These are phyloP conservation scores for Leishmania martiniquensis DNA, from an alignment of 208 protist species.

Conservation along the genomic window DNA sequence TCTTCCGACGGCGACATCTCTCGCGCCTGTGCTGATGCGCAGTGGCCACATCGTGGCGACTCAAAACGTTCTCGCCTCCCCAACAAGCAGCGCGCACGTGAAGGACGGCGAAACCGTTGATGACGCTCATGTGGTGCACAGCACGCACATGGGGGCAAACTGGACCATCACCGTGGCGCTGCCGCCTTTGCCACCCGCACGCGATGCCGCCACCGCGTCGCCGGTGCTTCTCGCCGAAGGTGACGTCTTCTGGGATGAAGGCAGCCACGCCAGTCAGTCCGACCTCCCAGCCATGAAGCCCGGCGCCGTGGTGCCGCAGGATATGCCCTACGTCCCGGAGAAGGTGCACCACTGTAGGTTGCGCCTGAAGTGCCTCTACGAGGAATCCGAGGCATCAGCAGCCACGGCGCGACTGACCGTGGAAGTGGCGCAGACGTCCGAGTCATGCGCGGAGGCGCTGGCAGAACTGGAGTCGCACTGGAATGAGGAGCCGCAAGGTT, in stretches of 20 bases:
- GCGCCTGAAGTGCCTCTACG: conserved; percentile 27
- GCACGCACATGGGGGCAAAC: conserved; percentile 36
- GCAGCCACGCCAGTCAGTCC: conserved; percentile 42
- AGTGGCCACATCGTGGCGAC: conserved; percentile 28
- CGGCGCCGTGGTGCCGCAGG: background rate
- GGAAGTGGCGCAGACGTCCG: conserved; percentile 28
- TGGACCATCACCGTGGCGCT: conserved; percentile 34
- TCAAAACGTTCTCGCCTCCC: conserved; percentile 19
- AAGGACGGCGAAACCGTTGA: background rate
- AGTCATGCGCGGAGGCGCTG: conserved; percentile 26
- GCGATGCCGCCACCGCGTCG: background rate
- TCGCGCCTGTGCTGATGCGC: conserved; percentile 21
- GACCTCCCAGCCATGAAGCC: conserved; percentile 11
- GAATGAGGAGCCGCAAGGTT: conserved; percentile 28
- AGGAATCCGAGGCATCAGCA: background rate
- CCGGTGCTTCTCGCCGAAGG: conserved; percentile 41
- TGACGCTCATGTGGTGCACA: conserved; percentile 11
- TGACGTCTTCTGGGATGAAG: conserved; percentile 58
- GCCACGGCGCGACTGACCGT: conserved; percentile 14
- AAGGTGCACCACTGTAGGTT: conserved; percentile 27
- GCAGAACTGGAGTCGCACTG: conserved; percentile 32
- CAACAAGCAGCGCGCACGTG: conserved; percentile 11
- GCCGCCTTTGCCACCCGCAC: conserved; percentile 7
- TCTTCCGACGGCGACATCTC: conserved; percentile 4
- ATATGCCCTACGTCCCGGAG: conserved; percentile 12